Evolutionary conservation across 2,329 filamentous ascomycete genomes (phyloP).

Genomic region (Xylariaceae sp.): DNA sequence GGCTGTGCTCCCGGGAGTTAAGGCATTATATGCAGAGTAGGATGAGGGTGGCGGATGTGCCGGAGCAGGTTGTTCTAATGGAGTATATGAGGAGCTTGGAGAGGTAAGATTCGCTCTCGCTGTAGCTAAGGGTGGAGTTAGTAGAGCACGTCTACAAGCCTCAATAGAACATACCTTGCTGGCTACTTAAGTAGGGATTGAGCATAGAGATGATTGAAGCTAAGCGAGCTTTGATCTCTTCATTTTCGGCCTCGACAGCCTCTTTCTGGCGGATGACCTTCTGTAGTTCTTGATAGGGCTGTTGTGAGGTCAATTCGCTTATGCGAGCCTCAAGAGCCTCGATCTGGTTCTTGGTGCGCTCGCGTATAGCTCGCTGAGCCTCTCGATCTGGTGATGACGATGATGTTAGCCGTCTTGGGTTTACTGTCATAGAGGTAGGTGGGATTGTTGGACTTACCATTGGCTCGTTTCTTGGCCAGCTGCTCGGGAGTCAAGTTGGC

Average conservation of each 20-base stretch:
- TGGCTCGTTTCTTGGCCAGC: conserved; percentile 62
- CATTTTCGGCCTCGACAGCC: conserved; percentile 72
- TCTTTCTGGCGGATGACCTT: conserved; percentile 72
- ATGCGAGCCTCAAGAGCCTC: conserved; percentile 70
- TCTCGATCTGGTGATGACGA: conserved; percentile 85
- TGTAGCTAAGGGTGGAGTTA: conserved; percentile 11
- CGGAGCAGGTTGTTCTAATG: conserved; percentile 20
- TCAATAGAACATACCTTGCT: conserved; percentile 22
- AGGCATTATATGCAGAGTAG: conserved; percentile 31
- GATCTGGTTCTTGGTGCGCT: conserved; percentile 77
- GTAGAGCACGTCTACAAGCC: background rate
- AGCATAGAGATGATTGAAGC: conserved; percentile 61
- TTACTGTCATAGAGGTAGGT: background rate
- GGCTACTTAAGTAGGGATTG: conserved; percentile 49
- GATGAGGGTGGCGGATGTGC: conserved; percentile 24
- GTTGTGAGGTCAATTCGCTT: conserved; percentile 70
- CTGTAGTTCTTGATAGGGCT: conserved; percentile 82
- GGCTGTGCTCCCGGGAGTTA: conserved; percentile 37
- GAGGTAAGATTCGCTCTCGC: conserved; percentile 33
- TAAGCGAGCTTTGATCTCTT: conserved; percentile 68
- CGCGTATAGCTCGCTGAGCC: conserved; percentile 78
- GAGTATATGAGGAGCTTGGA: conserved; percentile 16
- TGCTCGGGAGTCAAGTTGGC: conserved; percentile 70
- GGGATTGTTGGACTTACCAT: conserved; percentile 40
- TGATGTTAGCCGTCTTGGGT: too few species aligned